Percentiles rank a stretch among this genome's conserved stretches.
phyloP scores from a whole-genome alignment of 129 eudicot species.

The Chrysanthemum makinoi region DNA sequence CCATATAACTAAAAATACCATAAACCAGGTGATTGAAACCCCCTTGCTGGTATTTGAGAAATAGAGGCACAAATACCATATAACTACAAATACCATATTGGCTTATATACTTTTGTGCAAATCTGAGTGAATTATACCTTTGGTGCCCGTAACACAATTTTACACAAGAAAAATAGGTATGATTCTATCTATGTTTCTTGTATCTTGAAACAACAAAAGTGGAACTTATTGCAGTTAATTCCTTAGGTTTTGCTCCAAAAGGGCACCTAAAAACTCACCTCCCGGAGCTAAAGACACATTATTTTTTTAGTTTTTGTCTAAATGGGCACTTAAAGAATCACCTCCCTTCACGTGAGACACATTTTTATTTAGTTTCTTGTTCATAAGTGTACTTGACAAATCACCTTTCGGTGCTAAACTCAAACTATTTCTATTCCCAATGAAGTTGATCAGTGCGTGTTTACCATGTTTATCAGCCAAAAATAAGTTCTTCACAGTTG shows the following conservation, averaged over 20 bases:
- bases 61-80: too few relatives aligned
- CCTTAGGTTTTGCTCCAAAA: slow-evolving; percentile 62
- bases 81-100: too few relatives aligned
- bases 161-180: too few relatives aligned
- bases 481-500: slow-evolving; percentile 27
- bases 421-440: slow-evolving; percentile 23
- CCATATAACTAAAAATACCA: too few relatives aligned
- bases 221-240: slow-evolving; percentile 40
- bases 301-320: slow-evolving; percentile 52
- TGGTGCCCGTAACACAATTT: too few relatives aligned
- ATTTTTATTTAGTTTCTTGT: too few relatives aligned
- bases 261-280: slow-evolving; percentile 55
- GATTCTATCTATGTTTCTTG: slow-evolving; percentile 21
- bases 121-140: too few relatives aligned
- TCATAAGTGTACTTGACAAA: slow-evolving; percentile 37
- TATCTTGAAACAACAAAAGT: slow-evolving; percentile 31
- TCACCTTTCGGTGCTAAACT: slow-evolving; percentile 51
- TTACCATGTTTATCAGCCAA: slow-evolving; percentile 33
- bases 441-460: background rate
- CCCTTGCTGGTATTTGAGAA: too few relatives aligned
- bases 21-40: too few relatives aligned
- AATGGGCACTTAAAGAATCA: slow-evolving; percentile 55
- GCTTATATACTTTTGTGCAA: too few relatives aligned
- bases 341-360: slow-evolving; percentile 21
- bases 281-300: slow-evolving; percentile 30